A percentile compares a stretch with the other conserved stretches of the same genome.
phyloP scores from a whole-genome alignment of 73 alveolate species.

The Stentor roeselii region DNA sequence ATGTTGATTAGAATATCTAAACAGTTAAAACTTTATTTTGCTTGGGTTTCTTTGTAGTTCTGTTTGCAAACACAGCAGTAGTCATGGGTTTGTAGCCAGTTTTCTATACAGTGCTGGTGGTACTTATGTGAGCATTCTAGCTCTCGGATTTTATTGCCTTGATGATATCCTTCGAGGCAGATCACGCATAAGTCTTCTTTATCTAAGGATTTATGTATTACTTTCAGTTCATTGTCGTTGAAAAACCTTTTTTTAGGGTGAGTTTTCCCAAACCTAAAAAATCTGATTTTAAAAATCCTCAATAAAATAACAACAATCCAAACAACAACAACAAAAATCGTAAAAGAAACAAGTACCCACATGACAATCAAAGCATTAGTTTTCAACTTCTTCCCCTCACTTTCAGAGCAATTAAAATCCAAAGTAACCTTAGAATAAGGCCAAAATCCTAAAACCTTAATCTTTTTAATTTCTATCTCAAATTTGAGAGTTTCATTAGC shows the following conservation, averaged over 20 bases:
- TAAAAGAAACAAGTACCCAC: neutral
- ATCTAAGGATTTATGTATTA: neutral
- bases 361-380: neutral
- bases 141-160: neutral
- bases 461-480: no score
- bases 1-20: no score
- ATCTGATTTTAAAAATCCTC: no score
- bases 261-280: neutral
- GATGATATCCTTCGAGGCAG: neutral
- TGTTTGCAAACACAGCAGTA: conserved; percentile 26
- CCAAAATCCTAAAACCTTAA: no score
- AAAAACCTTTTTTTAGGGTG: neutral
- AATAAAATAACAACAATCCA: neutral
- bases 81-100: neutral
- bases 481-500: neutral
- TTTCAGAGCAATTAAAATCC: neutral
- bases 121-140: conserved; percentile 24
- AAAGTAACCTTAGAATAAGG: neutral
- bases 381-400: neutral
- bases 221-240: neutral
- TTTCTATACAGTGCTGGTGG: conserved; percentile 21
- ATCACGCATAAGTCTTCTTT: neutral
- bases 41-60: conserved; percentile 2
- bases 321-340: neutral
- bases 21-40: no score